These are phyloP conservation scores for Myriangium duriaei DNA, from an alignment of 2,329 filamentous ascomycete species.

Conservation along the genomic window DNA sequence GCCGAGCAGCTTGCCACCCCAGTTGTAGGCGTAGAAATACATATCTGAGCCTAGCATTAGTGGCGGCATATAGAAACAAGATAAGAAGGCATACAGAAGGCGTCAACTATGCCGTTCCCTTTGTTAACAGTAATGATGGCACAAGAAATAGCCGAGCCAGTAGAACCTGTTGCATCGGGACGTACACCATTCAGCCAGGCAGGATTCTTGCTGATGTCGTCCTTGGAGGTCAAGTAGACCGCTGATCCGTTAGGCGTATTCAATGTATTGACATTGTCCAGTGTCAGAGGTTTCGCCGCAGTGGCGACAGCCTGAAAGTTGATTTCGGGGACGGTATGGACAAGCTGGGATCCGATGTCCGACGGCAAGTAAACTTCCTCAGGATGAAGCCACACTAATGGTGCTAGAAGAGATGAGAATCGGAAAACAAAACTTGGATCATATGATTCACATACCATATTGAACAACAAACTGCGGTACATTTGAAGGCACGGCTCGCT, in stretches of 20 bases:
- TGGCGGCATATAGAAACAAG: neutral
- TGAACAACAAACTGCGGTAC: slow-evolving; percentile 27
- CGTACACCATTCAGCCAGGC: slow-evolving; percentile 38
- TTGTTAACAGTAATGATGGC: slow-evolving; percentile 48
- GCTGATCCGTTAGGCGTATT: slow-evolving; percentile 22
- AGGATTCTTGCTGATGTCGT: slow-evolving; percentile 26
- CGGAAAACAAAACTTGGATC: neutral
- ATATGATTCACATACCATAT: slow-evolving; percentile 22
- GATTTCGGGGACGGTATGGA: slow-evolving; percentile 28
- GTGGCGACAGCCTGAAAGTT: slow-evolving; percentile 17
- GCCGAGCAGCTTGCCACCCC: slow-evolving; percentile 31
- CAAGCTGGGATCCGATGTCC: slow-evolving; percentile 30
- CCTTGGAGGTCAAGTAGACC: slow-evolving; percentile 34
- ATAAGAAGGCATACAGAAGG: slow-evolving; percentile 40
- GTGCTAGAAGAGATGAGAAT: slow-evolving; percentile 20
- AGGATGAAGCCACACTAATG: slow-evolving; percentile 33
- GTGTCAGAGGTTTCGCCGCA: slow-evolving; percentile 26
- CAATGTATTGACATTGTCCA: slow-evolving; percentile 32
- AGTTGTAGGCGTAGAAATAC: slow-evolving; percentile 48
- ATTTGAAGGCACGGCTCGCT: slow-evolving; percentile 12
- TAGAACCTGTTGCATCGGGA: slow-evolving; percentile 41
- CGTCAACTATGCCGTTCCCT: slow-evolving; percentile 41
- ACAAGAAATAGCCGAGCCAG: slow-evolving; percentile 36
- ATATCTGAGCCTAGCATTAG: slow-evolving; percentile 6
- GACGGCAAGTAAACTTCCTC: slow-evolving; percentile 32